Evolutionary conservation across 2,329 filamentous ascomycete genomes (phyloP).

Genomic region (Colletotrichum sp.): DNA sequence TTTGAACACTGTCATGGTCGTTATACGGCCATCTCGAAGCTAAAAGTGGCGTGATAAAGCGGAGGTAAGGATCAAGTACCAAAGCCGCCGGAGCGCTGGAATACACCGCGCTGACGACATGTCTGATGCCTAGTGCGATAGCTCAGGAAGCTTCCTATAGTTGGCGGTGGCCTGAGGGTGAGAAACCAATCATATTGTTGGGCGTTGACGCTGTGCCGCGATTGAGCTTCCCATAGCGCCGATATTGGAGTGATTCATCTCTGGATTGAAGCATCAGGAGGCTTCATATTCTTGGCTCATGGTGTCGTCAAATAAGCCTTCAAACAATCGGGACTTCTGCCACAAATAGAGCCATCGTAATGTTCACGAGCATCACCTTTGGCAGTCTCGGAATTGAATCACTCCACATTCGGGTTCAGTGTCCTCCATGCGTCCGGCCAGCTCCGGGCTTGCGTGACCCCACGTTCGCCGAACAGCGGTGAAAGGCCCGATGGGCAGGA

Average conservation of each 20-base stretch:
- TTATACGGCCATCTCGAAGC: neutral
- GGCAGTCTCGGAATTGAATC: neutral
- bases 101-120: neutral
- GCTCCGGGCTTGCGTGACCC: neutral
- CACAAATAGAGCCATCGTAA: neutral
- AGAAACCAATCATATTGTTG: neutral
- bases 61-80: neutral
- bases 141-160: neutral
- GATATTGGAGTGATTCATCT: neutral
- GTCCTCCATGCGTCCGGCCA: neutral
- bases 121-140: neutral
- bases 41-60: neutral
- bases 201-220: neutral
- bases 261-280: neutral
- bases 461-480: neutral
- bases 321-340: neutral
- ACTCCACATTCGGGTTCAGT: neutral
- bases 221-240: neutral
- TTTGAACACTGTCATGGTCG: neutral
- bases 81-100: neutral
- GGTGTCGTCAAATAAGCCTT: neutral
- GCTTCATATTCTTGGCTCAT: neutral
- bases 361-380: neutral
- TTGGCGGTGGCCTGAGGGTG: neutral
- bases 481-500: accelerated